Percentiles rank a stretch among this genome's conserved stretches.
phyloP scores from a whole-genome alignment of 148 eudicot genomes.

The Amaranthus cruentus region DNA sequence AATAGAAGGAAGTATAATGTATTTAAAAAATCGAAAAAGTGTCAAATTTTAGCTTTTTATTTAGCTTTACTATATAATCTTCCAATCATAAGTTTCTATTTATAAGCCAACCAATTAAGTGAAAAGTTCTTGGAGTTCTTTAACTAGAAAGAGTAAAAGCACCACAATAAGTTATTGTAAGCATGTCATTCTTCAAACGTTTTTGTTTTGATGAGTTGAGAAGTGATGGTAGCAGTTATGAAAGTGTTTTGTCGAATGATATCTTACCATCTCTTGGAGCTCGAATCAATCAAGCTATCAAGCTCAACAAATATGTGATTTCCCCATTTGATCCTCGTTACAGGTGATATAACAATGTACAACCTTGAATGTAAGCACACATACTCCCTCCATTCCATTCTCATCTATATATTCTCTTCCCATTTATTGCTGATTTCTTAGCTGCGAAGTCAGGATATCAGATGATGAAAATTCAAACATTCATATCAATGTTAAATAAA shows the following conservation, averaged over 20 bases:
- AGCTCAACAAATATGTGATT: slow-evolving; percentile 43
- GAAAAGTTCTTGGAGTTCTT: slow-evolving; percentile 1
- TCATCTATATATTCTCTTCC: too few relatives aligned
- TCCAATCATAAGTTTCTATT: background rate
- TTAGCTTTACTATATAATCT: background rate
- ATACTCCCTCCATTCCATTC: too few relatives aligned
- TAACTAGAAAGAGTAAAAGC: background rate
- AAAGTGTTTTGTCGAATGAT: slow-evolving; percentile 56
- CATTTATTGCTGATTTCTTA: too few relatives aligned
- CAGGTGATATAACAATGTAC: slow-evolving; percentile 35
- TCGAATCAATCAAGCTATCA: slow-evolving; percentile 46
- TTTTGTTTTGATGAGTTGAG: slow-evolving; percentile 55
- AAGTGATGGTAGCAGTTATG: slow-evolving; percentile 30
- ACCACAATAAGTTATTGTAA: background rate
- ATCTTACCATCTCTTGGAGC: slow-evolving; percentile 85
- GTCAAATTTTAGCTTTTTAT: background rate
- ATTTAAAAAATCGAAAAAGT: background rate
- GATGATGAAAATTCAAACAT: too few relatives aligned
- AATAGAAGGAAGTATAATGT: too few relatives aligned
- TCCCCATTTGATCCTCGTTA: slow-evolving; percentile 67
- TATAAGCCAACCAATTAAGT: background rate
- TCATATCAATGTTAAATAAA: too few relatives aligned
- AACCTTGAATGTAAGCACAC: background rate
- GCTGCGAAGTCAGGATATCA: too few relatives aligned
- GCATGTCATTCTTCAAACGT: slow-evolving; percentile 43